Conservation (phyloP, 2,329 filamentous ascomycete genomes). For the Pezicula carpinea region DNA sequence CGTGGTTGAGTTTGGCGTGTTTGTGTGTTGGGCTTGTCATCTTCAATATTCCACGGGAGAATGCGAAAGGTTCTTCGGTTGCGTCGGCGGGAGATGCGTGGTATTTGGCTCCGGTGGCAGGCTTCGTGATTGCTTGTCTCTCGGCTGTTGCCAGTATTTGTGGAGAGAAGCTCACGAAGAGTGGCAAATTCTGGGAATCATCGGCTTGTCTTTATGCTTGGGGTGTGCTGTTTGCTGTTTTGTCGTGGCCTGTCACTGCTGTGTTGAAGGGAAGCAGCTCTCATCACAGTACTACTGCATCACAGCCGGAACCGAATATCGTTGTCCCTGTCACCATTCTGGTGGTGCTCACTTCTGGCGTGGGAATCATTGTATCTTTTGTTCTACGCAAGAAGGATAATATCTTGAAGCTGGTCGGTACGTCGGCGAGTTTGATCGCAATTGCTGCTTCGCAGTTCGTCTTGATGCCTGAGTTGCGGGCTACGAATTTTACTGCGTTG, state of each 20-base stretch:
- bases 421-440: conserved; percentile 12
- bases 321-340: not conserved
- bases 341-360: conserved; percentile 3
- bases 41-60: conserved; percentile 12
- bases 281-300: no score
- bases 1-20: conserved; percentile 14
- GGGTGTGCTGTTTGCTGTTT: conserved; percentile 12
- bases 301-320: not conserved
- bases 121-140: conserved; percentile 14
- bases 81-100: conserved; percentile 6
- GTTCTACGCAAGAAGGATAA: conserved; percentile 16
- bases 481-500: conserved; percentile 11
- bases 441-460: conserved; percentile 16
- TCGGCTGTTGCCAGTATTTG: conserved; percentile 18
- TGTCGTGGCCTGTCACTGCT: conserved; percentile 2
- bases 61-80: not conserved
- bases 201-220: conserved; percentile 17
- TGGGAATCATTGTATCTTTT: conserved; percentile 14
- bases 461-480: conserved; percentile 12
- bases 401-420: conserved; percentile 18
- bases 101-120: conserved; percentile 16
- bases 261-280: no score
- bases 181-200: conserved; percentile 18
- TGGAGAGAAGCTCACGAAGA: conserved; percentile 18
- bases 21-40: conserved; percentile 16